Conservation (phyloP, 129 eudicot genomes). For the Ambrosia trifida region DNA sequence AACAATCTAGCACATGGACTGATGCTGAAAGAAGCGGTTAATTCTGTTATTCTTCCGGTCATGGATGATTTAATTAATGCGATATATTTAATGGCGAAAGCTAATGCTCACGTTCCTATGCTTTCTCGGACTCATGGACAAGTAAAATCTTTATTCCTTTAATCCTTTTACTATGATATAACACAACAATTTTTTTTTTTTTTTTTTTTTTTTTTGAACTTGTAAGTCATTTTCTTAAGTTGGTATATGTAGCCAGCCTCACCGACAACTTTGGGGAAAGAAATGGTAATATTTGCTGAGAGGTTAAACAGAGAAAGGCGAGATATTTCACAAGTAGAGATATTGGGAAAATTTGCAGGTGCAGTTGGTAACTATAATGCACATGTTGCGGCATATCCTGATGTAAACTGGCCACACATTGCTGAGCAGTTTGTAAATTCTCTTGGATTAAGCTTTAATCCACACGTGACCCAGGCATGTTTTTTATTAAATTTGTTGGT, state of each 20-base stretch:
- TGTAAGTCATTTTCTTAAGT: background rate
- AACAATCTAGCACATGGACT: slow-evolving; percentile 92
- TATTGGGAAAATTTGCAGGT: slow-evolving; percentile 92
- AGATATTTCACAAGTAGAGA: slow-evolving; percentile 61
- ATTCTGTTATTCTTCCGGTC: slow-evolving; percentile 55
- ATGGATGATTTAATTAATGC: slow-evolving; percentile 73
- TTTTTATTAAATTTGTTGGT: background rate
- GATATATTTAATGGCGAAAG: slow-evolving; percentile 59
- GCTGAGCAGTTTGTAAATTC: slow-evolving; percentile 87
- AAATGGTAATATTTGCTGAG: slow-evolving; percentile 81
- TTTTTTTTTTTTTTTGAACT: no score
- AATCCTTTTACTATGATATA: background rate
- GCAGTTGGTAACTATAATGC: slow-evolving; percentile 99
- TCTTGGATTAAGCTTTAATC: slow-evolving; percentile 86
- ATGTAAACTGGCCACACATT: slow-evolving; percentile 72
- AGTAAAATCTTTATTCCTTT: slow-evolving; percentile 39
- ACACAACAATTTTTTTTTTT: no score
- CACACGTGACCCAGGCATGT: slow-evolving; percentile 79
- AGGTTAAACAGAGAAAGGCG: slow-evolving; percentile 66
- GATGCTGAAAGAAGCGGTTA: slow-evolving; percentile 81
- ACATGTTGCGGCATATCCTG: slow-evolving; percentile 81
- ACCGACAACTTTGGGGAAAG: slow-evolving; percentile 94
- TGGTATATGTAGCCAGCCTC: slow-evolving; percentile 80
- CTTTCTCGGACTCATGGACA: slow-evolving; percentile 99
- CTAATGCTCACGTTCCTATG: slow-evolving; percentile 78